phyloP scores from a whole-genome alignment of 169 alveolate species.

The Plasmodium berghei region DNA sequence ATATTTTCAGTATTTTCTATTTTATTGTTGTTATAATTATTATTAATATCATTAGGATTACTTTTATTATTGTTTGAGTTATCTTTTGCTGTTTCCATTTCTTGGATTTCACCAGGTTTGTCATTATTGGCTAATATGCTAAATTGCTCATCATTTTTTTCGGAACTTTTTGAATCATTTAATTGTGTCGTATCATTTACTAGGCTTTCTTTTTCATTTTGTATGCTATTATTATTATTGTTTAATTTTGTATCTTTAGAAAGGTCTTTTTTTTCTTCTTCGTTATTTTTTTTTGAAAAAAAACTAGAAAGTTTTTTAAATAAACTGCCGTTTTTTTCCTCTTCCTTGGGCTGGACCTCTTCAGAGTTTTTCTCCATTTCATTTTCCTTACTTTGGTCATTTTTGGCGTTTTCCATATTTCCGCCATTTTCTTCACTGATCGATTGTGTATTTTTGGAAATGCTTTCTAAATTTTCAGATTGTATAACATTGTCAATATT shows the following conservation, averaged over 20 bases:
- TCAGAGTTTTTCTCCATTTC: background rate
- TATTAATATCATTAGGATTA: background rate
- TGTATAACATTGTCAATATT: background rate
- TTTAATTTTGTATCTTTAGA: background rate
- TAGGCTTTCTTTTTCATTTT: constrained; percentile 1
- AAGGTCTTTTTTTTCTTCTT: constrained; percentile 5
- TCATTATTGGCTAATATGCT: background rate
- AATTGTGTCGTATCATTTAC: background rate
- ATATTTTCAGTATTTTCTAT: background rate
- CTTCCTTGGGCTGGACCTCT: background rate
- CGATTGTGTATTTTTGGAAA: background rate
- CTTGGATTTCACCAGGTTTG: background rate
- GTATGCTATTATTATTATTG: background rate
- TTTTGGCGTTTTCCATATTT: background rate
- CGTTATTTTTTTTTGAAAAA: constrained; percentile 19
- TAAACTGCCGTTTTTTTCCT: background rate
- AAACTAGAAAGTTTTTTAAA: constrained; percentile 21
- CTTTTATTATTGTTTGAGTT: background rate
- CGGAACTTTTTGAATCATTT: background rate
- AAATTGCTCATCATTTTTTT: background rate
- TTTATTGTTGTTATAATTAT: background rate
- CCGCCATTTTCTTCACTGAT: background rate
- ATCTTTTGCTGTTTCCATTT: background rate
- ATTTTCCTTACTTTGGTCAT: background rate
- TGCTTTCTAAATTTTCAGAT: background rate